Evolutionary conservation across 2,329 filamentous ascomycete species (phyloP), one percentile per base, ranked within the genome.

Genomic region (Talaromyces sp.): DNA sequence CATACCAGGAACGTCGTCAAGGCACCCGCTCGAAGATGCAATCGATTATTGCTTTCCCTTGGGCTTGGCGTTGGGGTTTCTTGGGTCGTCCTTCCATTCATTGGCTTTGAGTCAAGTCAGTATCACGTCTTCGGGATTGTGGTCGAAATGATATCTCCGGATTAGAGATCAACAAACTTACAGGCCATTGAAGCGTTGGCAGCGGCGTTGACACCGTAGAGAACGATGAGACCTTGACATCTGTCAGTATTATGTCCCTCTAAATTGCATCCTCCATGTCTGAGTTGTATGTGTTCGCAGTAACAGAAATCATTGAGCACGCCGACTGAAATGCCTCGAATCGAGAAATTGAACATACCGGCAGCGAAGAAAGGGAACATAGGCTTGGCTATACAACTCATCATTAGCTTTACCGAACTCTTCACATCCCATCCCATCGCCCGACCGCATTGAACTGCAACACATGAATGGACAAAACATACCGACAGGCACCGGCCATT

Each of bases 71-170:
- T 80, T 78, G 67, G 80, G 80, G 74, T 97, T 97, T 81, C 93
- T 89, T 72, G 93, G 92, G 83, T 98, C 94, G 85, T 97, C 96
- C 89, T 93, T 96, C 88, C 87, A 97, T 84, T 98, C 92, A 74
- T 91, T 91, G 84, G 88, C 94, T 58, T 49, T 17, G n/a, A 29
- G 11, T 51, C 22, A 53, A 56, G n/a, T 51, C 5, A 40, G 34
- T 22, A 22, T 61, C 31, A 10, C 25, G 29, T n/a, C 17, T 3
- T 19, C 15, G 4, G 22, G 25, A 27, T 11, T 19, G 22, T 56
- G 22, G 4, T 29, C 15, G 19, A 31, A 31, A 51, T 47, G 15
- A 45, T 29, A 11, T 10, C 13, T 31, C 7, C 17, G 56, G 25
- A 17, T 15, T 19, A 19, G 29, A 17, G 15, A 7, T n/a, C 51